Conservation (phyloP, 148 eudicot genomes). For the Fagopyrum homotropicum region DNA sequence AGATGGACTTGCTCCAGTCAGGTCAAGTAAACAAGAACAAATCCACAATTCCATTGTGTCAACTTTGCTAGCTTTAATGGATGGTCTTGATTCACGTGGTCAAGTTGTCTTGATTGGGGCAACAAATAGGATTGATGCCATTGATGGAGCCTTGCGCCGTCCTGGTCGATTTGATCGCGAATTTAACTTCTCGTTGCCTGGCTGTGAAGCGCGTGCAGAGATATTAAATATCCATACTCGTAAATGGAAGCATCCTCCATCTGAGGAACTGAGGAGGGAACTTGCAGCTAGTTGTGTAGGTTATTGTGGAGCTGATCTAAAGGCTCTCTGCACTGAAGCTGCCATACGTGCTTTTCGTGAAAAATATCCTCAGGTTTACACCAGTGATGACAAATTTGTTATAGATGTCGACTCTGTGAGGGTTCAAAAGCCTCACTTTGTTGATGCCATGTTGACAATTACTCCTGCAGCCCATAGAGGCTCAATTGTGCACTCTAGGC, state of each 20-base stretch:
- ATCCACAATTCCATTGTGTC: slow-evolving; percentile 99
- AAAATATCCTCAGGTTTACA: slow-evolving; percentile 97
- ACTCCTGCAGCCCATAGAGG: slow-evolving; percentile 99
- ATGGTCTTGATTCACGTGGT: slow-evolving; percentile 98
- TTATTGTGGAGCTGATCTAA: slow-evolving; percentile 98
- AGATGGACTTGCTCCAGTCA: slow-evolving; percentile 97
- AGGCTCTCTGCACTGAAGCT: slow-evolving; percentile 98
- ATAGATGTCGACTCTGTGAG: slow-evolving; percentile 90
- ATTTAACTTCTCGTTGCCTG: slow-evolving; percentile 92
- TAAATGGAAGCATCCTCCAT: slow-evolving; percentile 94
- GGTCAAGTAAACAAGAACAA: slow-evolving; percentile 99
- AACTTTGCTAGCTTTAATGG: slow-evolving; percentile 96
- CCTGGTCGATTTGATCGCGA: slow-evolving; percentile 99
- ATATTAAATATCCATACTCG: slow-evolving; percentile 93
- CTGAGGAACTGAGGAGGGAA: slow-evolving; percentile 62
- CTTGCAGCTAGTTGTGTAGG: slow-evolving; percentile 99
- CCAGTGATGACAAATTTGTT: slow-evolving; percentile 92
- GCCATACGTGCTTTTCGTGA: slow-evolving; percentile 98
- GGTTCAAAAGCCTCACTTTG: slow-evolving; percentile 79
- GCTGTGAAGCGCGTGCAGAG: slow-evolving; percentile 95
- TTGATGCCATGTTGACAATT: slow-evolving; percentile 93
- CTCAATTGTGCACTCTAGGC: slow-evolving; percentile 95
- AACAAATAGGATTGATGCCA: slow-evolving; percentile 94
- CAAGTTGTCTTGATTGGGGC: slow-evolving; percentile 99
- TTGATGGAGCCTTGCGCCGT: slow-evolving; percentile 98